Conservation (phyloP, 2,329 filamentous ascomycete genomes). For the Knoxdaviesia capensis region DNA sequence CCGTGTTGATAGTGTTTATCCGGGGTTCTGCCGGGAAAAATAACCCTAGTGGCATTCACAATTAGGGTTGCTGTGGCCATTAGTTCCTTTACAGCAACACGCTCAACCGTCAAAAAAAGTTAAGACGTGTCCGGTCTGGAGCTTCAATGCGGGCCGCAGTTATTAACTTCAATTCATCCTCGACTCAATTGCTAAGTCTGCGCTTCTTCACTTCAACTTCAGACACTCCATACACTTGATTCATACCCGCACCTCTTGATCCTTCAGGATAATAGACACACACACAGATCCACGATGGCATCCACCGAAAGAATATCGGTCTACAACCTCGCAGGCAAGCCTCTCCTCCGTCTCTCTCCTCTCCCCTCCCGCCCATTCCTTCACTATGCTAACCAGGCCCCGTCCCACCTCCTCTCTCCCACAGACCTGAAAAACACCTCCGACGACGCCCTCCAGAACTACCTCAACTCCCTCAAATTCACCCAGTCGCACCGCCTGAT, state of each 20-base stretch:
- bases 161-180: neutral
- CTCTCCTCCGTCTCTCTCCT: constrained; percentile 1
- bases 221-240: too few relatives aligned
- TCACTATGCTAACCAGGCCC: neutral
- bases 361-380: neutral
- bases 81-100: too few relatives aligned
- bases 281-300: constrained; percentile 13
- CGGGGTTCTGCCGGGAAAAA: too few relatives aligned
- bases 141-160: too few relatives aligned
- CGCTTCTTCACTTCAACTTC: too few relatives aligned
- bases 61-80: too few relatives aligned
- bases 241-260: too few relatives aligned
- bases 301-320: constrained; percentile 39
- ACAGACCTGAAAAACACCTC: constrained; percentile 90
- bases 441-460: constrained; percentile 85
- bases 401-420: neutral
- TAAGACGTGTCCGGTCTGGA: too few relatives aligned
- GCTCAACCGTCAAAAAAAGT: too few relatives aligned
- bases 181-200: too few relatives aligned
- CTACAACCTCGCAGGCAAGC: constrained; percentile 43
- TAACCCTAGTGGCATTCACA: too few relatives aligned
- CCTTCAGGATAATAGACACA: neutral
- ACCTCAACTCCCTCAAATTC: constrained; percentile 77
- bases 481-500: constrained; percentile 60
- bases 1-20: too few relatives aligned